phyloP scores from a whole-genome alignment of 805 yeast species.

The Pichia paraexigua region DNA sequence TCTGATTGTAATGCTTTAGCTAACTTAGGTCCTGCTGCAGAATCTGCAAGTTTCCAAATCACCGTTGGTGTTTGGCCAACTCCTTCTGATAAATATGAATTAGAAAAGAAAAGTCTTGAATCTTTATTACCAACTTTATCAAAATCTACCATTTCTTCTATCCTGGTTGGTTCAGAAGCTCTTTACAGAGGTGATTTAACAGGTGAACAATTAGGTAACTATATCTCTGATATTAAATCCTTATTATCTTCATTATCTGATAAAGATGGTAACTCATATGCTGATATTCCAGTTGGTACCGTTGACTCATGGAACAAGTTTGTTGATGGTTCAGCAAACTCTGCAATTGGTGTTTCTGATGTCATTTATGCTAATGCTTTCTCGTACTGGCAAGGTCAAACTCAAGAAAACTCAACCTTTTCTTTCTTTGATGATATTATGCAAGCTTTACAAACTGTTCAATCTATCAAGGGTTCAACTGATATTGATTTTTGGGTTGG shows the following conservation, averaged over 20 bases:
- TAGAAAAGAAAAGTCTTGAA: slow-evolving; percentile 66
- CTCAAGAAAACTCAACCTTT: slow-evolving; percentile 71
- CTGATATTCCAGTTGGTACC: slow-evolving; percentile 72
- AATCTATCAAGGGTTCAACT: slow-evolving; percentile 77
- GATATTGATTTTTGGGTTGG: slow-evolving; percentile 92
- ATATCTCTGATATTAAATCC: slow-evolving; percentile 54
- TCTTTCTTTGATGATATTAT: slow-evolving; percentile 94
- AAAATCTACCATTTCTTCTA: slow-evolving; percentile 58
- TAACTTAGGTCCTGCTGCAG: slow-evolving; percentile 81
- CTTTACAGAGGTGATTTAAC: slow-evolving; percentile 84
- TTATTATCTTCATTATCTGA: slow-evolving; percentile 58
- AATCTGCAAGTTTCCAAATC: slow-evolving; percentile 63
- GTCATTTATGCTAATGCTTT: slow-evolving; percentile 89
- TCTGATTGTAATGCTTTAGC: slow-evolving; percentile 90
- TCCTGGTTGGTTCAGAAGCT: slow-evolving; percentile 94
- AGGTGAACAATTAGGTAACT: slow-evolving; percentile 62
- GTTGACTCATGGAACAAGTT: slow-evolving; percentile 94
- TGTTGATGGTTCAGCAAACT: slow-evolving; percentile 66
- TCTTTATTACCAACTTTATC: slow-evolving; percentile 67
- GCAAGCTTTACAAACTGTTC: slow-evolving; percentile 91
- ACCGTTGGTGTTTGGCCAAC: slow-evolving; percentile 93
- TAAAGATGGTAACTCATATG: slow-evolving; percentile 72
- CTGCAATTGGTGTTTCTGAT: slow-evolving; percentile 77
- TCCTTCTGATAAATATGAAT: slow-evolving; percentile 67
- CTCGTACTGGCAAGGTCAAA: slow-evolving; percentile 98